Conservation (phyloP, 208 protist species). For the Trypanosoma mega region DNA sequence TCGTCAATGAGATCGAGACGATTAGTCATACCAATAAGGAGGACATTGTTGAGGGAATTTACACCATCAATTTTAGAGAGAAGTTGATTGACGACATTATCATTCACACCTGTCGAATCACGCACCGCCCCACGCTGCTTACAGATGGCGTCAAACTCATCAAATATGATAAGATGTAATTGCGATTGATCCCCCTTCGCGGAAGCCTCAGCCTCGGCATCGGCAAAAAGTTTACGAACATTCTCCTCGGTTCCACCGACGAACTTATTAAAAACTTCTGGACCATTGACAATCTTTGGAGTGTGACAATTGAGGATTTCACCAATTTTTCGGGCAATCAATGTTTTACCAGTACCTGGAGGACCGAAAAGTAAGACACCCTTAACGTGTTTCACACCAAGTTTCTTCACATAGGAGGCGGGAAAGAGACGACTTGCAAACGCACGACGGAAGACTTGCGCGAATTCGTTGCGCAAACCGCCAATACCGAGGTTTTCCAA, state of each 20-base stretch:
- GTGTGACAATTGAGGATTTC: conserved; percentile 98
- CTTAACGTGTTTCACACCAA: conserved; percentile 98
- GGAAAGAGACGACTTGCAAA: conserved; percentile 98
- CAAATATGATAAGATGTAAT: conserved; percentile 99
- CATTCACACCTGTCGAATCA: conserved; percentile 96
- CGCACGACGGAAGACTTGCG: conserved; percentile 97
- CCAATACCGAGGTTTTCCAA: conserved; percentile 95
- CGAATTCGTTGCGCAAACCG: conserved; percentile 96
- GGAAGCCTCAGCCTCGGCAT: conserved; percentile 95
- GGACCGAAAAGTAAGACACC: conserved; percentile 98
- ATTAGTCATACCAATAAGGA: conserved; percentile 99
- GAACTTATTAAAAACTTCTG: conserved; percentile 99
- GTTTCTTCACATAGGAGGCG: conserved; percentile 92
- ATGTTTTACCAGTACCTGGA: conserved; percentile 99
- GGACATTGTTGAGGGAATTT: conserved; percentile 98
- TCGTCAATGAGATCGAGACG: conserved; percentile 99
- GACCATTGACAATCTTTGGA: conserved; percentile 98
- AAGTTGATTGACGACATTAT: conserved; percentile 99
- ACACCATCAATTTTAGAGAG: conserved; percentile 99
- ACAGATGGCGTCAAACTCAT: conserved; percentile 99
- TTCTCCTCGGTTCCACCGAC: conserved; percentile 99
- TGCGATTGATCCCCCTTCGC: conserved; percentile 94
- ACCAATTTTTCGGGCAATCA: conserved; percentile 99
- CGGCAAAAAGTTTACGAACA: conserved; percentile 98
- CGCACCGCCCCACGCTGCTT: conserved; percentile 93